A percentile compares a stretch with the other conserved stretches of the same genome.
Conservation (phyloP, 768 basidiomycete species). For the Podaxis carcinomalis region DNA sequence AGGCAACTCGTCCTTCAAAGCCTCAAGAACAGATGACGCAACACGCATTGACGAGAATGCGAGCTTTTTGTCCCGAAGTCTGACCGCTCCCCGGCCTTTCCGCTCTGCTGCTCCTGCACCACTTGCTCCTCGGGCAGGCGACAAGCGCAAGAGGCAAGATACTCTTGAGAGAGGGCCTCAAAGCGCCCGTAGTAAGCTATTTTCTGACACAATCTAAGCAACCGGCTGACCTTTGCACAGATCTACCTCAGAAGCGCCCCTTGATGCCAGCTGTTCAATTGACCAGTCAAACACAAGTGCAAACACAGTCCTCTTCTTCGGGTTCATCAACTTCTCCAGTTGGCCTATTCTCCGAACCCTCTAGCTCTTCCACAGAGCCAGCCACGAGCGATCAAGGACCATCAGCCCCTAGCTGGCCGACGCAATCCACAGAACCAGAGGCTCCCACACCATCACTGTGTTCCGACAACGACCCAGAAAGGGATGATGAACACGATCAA, state of each 20-base stretch:
- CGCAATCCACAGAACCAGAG: constrained; percentile 23
- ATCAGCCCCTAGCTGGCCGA: constrained; percentile 17
- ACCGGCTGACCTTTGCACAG: background rate
- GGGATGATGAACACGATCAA: constrained; percentile 46
- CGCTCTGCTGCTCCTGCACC: background rate
- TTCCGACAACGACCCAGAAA: constrained; percentile 60
- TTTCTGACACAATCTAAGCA: background rate
- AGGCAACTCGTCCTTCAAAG: background rate
- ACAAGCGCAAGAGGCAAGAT: constrained; percentile 26
- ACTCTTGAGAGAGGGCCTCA: background rate
- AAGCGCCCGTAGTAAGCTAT: background rate
- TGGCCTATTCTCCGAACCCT: constrained; percentile 10
- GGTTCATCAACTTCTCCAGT: constrained; percentile 6
- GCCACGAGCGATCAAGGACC: constrained; percentile 1
- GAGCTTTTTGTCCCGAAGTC: constrained; percentile 5
- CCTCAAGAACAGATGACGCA: constrained; percentile 5
- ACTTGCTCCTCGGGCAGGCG: constrained; percentile 14
- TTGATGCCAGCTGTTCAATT: background rate
- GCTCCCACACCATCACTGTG: constrained; percentile 67
- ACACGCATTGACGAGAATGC: background rate
- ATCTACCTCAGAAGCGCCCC: background rate
- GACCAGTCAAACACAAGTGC: background rate
- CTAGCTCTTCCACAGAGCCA: constrained; percentile 9
- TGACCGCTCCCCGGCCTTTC: constrained; percentile 1
- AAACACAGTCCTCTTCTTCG: background rate